A percentile compares a stretch with the other conserved stretches of the same genome.
phyloP scores from a whole-genome alignment of 768 basidiomycete genomes.

The Lactifluus pinguis region DNA sequence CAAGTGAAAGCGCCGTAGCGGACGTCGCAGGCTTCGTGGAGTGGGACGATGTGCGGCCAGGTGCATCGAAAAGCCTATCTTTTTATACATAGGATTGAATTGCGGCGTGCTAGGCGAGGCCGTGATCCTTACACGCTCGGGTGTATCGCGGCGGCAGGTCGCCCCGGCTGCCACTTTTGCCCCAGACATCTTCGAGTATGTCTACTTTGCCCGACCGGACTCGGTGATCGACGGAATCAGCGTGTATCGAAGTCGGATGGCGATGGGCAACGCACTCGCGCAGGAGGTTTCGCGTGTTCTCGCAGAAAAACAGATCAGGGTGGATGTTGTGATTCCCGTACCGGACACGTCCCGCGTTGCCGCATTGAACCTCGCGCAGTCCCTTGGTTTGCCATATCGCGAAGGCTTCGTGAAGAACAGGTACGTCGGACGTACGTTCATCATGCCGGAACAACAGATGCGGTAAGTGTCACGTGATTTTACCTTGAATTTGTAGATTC shows the following conservation, averaged over 20 bases:
- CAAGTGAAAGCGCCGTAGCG: slow-evolving; percentile 94
- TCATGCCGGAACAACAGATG: slow-evolving; percentile 99
- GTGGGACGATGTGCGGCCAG: slow-evolving; percentile 92
- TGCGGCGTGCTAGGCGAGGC: slow-evolving; percentile 65
- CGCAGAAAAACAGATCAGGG: slow-evolving; percentile 50
- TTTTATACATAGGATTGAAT: background rate
- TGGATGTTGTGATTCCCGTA: slow-evolving; percentile 97
- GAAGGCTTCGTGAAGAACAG: slow-evolving; percentile 99
- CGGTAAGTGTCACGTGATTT: slow-evolving; percentile 36
- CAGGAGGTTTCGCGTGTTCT: slow-evolving; percentile 76
- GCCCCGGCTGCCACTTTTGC: slow-evolving; percentile 67
- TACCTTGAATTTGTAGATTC: background rate
- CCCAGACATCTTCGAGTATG: slow-evolving; percentile 98
- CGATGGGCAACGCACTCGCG: slow-evolving; percentile 95
- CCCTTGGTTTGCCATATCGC: slow-evolving; percentile 80
- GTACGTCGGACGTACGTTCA: slow-evolving; percentile 96
- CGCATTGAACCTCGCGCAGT: slow-evolving; percentile 90
- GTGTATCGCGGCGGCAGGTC: slow-evolving; percentile 68
- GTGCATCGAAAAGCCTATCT: slow-evolving; percentile 31
- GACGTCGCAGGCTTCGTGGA: slow-evolving; percentile 86
- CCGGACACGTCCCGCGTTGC: slow-evolving; percentile 97
- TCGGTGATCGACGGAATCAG: slow-evolving; percentile 95
- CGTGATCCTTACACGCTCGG: slow-evolving; percentile 82
- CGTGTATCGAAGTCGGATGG: slow-evolving; percentile 97
- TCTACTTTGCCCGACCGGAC: slow-evolving; percentile 97